phyloP scores from a whole-genome alignment of 441 rosid genomes.

The Euphorbia celastroides region DNA sequence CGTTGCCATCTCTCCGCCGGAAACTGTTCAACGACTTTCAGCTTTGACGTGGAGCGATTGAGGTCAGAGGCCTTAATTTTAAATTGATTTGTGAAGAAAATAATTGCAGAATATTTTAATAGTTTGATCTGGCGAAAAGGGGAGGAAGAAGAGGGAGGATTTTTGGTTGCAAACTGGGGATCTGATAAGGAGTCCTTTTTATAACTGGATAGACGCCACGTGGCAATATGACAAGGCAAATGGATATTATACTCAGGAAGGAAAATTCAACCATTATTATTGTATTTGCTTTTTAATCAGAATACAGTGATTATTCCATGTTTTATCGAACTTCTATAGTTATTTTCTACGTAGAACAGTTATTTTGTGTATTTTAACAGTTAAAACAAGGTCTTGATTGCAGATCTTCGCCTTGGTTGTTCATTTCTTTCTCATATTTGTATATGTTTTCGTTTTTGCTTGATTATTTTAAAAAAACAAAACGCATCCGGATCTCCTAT shows the following conservation, averaged over 20 bases:
- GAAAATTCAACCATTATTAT: too few species aligned
- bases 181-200: constrained; percentile 15
- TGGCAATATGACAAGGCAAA: constrained; percentile 26
- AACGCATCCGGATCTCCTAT: too few species aligned
- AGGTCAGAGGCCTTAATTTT: constrained; percentile 11
- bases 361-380: too few species aligned
- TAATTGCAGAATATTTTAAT: not conserved
- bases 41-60: not conserved
- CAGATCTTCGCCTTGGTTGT: too few species aligned
- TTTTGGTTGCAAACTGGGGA: constrained; percentile 19
- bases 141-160: constrained; percentile 13
- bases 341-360: too few species aligned
- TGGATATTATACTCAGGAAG: not conserved
- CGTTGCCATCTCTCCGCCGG: constrained; percentile 53
- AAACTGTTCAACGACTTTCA: not conserved
- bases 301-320: too few species aligned
- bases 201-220: constrained; percentile 39
- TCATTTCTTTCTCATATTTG: too few species aligned
- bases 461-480: too few species aligned
- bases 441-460: too few species aligned
- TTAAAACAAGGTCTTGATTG: too few species aligned
- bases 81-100: constrained; percentile 13
- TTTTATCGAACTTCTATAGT: too few species aligned
- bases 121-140: constrained; percentile 22
- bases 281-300: too few species aligned